phyloP scores from a whole-genome alignment of 2,329 filamentous ascomycete genomes.

The Exserohilum turcica region DNA sequence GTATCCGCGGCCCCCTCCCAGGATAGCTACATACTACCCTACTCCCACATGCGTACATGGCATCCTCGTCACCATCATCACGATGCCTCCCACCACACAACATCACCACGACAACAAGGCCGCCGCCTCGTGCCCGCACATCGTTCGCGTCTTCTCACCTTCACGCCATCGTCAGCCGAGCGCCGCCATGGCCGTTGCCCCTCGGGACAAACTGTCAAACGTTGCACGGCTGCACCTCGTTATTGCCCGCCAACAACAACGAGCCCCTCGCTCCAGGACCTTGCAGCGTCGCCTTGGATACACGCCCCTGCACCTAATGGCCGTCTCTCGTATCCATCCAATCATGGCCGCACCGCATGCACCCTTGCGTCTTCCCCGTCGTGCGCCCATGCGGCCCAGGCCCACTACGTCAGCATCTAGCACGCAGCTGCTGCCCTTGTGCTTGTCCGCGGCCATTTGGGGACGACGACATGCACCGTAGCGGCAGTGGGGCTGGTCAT shows the following conservation, averaged over 20 bases:
- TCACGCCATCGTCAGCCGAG: slow-evolving; percentile 23
- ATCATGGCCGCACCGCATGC: slow-evolving; percentile 20
- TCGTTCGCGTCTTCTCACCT: not conserved
- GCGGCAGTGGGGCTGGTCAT: slow-evolving; percentile 1
- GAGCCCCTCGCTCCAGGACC: slow-evolving; percentile 10
- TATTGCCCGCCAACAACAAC: slow-evolving; percentile 13
- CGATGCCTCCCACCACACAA: not conserved
- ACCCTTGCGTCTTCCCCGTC: slow-evolving; percentile 17
- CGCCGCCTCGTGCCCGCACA: not conserved
- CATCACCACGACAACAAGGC: not conserved
- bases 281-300: slow-evolving; percentile 18
- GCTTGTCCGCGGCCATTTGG: slow-evolving; percentile 13
- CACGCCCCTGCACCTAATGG: slow-evolving; percentile 20
- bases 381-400: slow-evolving; percentile 26
- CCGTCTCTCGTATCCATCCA: slow-evolving; percentile 25
- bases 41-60: too few species aligned
- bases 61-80: too few species aligned
- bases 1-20: not conserved
- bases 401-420: slow-evolving; percentile 30
- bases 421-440: slow-evolving; percentile 5
- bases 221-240: slow-evolving; percentile 14
- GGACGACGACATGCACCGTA: slow-evolving; percentile 5
- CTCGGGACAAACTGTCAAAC: slow-evolving; percentile 5
- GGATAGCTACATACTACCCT: not conserved
- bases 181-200: not conserved